Conservation (phyloP, 2,329 filamentous ascomycete species). For the Cercospora sojina region DNA sequence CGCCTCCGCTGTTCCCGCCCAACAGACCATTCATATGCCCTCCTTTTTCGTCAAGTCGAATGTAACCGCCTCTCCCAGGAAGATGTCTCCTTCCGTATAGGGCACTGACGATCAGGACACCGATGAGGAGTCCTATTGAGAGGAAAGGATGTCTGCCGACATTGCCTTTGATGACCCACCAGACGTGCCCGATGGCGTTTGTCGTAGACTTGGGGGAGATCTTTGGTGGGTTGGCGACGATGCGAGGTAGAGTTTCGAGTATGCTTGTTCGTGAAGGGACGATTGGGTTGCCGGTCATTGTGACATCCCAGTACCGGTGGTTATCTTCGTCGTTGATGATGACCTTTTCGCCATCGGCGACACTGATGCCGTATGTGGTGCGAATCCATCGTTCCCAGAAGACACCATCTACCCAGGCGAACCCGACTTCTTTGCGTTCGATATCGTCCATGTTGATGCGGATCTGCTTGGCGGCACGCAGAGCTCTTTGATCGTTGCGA, state of each 20-base stretch:
- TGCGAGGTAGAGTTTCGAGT: constrained; percentile 76
- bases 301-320: constrained; percentile 91
- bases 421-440: constrained; percentile 83
- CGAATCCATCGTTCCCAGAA: constrained; percentile 98
- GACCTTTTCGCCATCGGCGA: constrained; percentile 83
- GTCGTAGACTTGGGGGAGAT: constrained; percentile 78
- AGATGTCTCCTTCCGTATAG: constrained; percentile 37
- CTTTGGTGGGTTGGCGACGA: constrained; percentile 66
- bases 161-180: constrained; percentile 49
- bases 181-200: constrained; percentile 67
- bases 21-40: constrained; percentile 68
- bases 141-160: constrained; percentile 48
- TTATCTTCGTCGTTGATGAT: constrained; percentile 97
- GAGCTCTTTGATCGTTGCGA: constrained; percentile 80
- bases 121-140: constrained; percentile 56
- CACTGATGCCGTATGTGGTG: constrained; percentile 90
- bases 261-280: constrained; percentile 86
- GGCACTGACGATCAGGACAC: constrained; percentile 41
- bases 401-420: constrained; percentile 94
- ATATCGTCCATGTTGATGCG: constrained; percentile 86
- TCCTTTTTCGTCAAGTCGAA: constrained; percentile 51
- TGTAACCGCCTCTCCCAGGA: constrained; percentile 37
- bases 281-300: constrained; percentile 84
- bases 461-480: constrained; percentile 85
- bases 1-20: constrained; percentile 50